Conservation (phyloP, 2,329 filamentous ascomycete genomes). For the Rutstroemia sp. region DNA sequence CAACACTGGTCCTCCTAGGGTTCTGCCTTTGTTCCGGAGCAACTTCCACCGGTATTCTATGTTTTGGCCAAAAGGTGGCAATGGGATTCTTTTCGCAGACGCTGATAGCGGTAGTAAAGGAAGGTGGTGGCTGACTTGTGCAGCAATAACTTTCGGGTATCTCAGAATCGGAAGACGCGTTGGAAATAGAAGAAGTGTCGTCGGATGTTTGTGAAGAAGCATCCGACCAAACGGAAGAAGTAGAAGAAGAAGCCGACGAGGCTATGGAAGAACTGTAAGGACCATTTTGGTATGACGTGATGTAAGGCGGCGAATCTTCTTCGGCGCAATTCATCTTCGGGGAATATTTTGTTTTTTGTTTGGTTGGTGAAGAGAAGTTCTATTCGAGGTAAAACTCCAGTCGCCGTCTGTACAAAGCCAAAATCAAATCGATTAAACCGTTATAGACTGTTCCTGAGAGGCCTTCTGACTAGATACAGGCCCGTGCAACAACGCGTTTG, state of each 20-base stretch:
- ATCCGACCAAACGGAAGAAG: constrained; percentile 72
- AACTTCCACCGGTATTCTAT: constrained; percentile 36
- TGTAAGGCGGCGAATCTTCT: constrained; percentile 45
- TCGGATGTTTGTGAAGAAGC: constrained; percentile 63
- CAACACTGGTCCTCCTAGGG: constrained; percentile 49
- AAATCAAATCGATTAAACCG: constrained; percentile 36
- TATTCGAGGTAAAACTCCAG: constrained; percentile 37
- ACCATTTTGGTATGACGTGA: constrained; percentile 41
- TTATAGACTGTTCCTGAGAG: constrained; percentile 32
- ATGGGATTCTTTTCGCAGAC: constrained; percentile 27
- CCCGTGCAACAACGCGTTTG: constrained; percentile 29
- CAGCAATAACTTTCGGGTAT: constrained; percentile 38
- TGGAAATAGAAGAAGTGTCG: constrained; percentile 57
- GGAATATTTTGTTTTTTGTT: constrained; percentile 10
- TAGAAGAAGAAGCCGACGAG: constrained; percentile 68
- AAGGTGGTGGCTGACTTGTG: constrained; percentile 28
- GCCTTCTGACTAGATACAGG: constrained; percentile 37
- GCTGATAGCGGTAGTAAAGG: constrained; percentile 27
- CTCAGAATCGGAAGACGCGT: constrained; percentile 45
- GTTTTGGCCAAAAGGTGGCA: constrained; percentile 28
- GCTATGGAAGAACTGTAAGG: constrained; percentile 66
- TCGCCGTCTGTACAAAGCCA: constrained; percentile 47
- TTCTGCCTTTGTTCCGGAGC: constrained; percentile 58
- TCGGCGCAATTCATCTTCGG: constrained; percentile 53
- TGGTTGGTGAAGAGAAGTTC: constrained; percentile 8